Conservation (phyloP, 768 basidiomycete species). For the Tephrocybe sp. region DNA sequence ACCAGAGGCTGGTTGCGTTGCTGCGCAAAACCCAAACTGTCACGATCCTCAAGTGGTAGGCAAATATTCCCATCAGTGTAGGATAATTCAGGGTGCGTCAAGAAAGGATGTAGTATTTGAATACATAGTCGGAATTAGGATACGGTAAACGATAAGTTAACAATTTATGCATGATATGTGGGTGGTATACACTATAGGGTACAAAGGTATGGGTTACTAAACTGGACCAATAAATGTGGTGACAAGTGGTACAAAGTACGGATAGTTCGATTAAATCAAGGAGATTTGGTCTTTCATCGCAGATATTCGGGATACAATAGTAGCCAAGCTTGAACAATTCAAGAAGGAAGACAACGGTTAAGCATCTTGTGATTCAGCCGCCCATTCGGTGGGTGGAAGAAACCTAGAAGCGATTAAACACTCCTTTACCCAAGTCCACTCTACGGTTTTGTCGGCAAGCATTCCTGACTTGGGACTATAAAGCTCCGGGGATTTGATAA, state of each 20-base stretch:
- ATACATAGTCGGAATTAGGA: too few species aligned
- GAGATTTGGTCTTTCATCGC: too few species aligned
- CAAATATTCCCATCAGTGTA: too few species aligned
- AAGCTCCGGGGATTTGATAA: conserved; percentile 51
- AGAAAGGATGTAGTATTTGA: too few species aligned
- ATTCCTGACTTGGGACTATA: conserved; percentile 23
- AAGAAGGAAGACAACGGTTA: conserved; percentile 3
- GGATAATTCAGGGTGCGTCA: too few species aligned
- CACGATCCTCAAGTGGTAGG: not conserved
- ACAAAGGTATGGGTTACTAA: too few species aligned
- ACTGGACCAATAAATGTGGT: too few species aligned
- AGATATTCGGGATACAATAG: not conserved
- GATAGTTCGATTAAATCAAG: too few species aligned
- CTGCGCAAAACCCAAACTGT: not conserved
- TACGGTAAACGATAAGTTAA: not conserved
- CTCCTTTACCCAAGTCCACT: conserved; percentile 75
- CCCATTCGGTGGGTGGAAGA: conserved; percentile 34
- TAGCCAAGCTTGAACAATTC: not conserved
- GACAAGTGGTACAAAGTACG: too few species aligned
- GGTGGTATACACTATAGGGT: not conserved
- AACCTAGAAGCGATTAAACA: conserved; percentile 65
- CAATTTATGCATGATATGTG: not conserved
- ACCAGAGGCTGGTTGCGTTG: not conserved
- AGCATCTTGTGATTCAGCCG: conserved; percentile 17
- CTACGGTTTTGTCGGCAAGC: conserved; percentile 34